phyloP scores from a whole-genome alignment of 179 eudicot genomes.

The Silene coronaria region DNA sequence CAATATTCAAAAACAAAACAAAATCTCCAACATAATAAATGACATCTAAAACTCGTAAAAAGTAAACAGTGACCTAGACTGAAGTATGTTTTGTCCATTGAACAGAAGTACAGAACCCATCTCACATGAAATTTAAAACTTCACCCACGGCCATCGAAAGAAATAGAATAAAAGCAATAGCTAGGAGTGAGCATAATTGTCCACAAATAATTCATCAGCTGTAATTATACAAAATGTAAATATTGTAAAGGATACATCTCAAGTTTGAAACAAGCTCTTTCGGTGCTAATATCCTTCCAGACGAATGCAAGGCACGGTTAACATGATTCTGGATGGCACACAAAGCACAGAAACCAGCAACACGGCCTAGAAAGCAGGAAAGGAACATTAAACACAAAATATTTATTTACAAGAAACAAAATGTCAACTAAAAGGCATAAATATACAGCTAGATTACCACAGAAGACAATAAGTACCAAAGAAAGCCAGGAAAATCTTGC shows the following conservation, averaged over 20 bases:
- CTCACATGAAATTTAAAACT: background rate
- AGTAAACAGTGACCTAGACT: background rate
- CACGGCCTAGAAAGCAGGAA: slow-evolving; percentile 52
- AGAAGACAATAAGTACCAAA: background rate
- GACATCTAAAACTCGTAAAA: background rate
- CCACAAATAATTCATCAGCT: background rate
- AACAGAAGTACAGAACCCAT: background rate
- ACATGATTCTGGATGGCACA: slow-evolving; percentile 93
- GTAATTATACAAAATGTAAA: background rate
- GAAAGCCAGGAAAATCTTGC: background rate
- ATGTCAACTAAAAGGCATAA: background rate
- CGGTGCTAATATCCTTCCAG: slow-evolving; percentile 80
- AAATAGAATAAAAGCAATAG: background rate
- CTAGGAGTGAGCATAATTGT: background rate
- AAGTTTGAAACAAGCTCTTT: slow-evolving; percentile 89
- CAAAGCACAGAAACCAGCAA: slow-evolving; percentile 88
- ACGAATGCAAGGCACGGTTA: slow-evolving; percentile 70
- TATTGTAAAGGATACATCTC: slow-evolving; percentile 68
- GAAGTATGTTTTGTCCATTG: background rate
- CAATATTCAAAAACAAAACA: background rate
- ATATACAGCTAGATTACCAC: background rate
- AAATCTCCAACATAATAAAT: background rate
- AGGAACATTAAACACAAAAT: background rate
- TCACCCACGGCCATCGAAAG: background rate
- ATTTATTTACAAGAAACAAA: background rate